These are phyloP conservation scores for Candida nitratophila DNA, from an alignment of 805 yeast species.

Conservation along the genomic window DNA sequence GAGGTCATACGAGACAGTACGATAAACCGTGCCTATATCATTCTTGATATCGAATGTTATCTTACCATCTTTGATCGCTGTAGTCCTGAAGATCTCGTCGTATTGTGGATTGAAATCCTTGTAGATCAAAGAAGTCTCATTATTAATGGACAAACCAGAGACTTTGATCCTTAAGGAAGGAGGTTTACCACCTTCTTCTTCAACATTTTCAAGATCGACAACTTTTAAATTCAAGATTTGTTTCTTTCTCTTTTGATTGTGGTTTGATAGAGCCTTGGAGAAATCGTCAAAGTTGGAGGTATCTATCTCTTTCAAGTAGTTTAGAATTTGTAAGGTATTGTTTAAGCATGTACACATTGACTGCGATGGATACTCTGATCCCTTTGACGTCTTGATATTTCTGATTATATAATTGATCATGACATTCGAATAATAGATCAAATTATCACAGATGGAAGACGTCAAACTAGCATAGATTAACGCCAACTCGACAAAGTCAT, in stretches of 20 bases:
- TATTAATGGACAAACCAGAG: slow-evolving; percentile 19
- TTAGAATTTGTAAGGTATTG: slow-evolving; percentile 17
- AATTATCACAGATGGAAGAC: slow-evolving; percentile 24
- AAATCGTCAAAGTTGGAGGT: slow-evolving; percentile 6
- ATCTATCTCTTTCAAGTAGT: slow-evolving; percentile 11
- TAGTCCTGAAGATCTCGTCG: slow-evolving; percentile 43
- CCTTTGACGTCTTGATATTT: slow-evolving; percentile 3
- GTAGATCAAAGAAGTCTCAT: slow-evolving; percentile 55
- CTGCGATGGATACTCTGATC: neutral
- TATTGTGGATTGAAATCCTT: slow-evolving; percentile 67
- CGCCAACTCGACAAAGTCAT: slow-evolving; percentile 39
- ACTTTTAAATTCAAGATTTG: slow-evolving; percentile 16
- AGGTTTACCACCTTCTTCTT: slow-evolving; percentile 23
- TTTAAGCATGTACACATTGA: slow-evolving; percentile 18
- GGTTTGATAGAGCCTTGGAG: slow-evolving; percentile 5
- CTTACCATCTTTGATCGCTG: neutral
- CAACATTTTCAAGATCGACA: slow-evolving; percentile 23
- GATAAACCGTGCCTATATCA: neutral
- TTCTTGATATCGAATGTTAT: neutral
- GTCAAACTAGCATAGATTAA: slow-evolving; percentile 36
- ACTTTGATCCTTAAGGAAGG: slow-evolving; percentile 17
- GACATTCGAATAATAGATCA: slow-evolving; percentile 41
- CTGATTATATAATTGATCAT: slow-evolving; percentile 14
- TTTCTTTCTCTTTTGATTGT: slow-evolving; percentile 6
- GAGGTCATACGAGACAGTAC: neutral